Conservation (phyloP, 2,329 filamentous ascomycete species). For the Aspergillus vadensis region DNA sequence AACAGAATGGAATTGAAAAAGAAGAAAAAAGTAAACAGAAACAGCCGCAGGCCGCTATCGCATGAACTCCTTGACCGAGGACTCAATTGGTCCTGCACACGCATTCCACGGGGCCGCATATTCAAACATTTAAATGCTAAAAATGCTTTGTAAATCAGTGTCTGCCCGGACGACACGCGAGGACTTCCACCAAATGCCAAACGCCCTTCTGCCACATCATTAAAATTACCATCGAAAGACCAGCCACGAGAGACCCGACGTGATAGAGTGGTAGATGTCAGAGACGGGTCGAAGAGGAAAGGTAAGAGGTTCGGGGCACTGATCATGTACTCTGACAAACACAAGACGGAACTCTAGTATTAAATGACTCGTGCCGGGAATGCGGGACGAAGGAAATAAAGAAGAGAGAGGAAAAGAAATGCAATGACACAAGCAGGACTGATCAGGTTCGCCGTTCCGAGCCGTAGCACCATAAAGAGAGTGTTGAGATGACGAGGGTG, state of each 20-base stretch:
- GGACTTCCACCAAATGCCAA: slow-evolving; percentile 21
- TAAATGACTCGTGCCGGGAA: slow-evolving; percentile 30
- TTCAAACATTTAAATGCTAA: slow-evolving; percentile 24
- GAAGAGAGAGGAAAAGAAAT: slow-evolving; percentile 20
- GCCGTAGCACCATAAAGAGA: slow-evolving; percentile 41
- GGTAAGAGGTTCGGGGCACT: slow-evolving; percentile 15
- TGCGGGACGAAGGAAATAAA: slow-evolving; percentile 20
- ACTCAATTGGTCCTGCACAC: slow-evolving; percentile 13
- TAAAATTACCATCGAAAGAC: slow-evolving; percentile 17
- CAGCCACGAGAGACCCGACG: slow-evolving; percentile 7
- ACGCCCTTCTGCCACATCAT: slow-evolving; percentile 20
- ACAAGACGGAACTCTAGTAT: slow-evolving; percentile 29
- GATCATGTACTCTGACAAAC: slow-evolving; percentile 26
- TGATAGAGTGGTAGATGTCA: slow-evolving; percentile 8
- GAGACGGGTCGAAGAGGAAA: slow-evolving; percentile 7
- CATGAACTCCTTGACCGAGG: slow-evolving; percentile 23
- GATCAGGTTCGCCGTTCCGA: slow-evolving; percentile 40
- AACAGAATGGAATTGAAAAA: not conserved
- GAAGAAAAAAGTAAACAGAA: slow-evolving; percentile 7
- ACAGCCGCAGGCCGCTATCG: slow-evolving; percentile 20
- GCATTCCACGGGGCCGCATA: slow-evolving; percentile 16
- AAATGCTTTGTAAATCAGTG: slow-evolving; percentile 17
- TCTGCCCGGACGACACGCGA: slow-evolving; percentile 13
- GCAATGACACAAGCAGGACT: slow-evolving; percentile 21
- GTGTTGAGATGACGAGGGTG: slow-evolving; percentile 27